Conservation (phyloP, 306 rosid genomes). For the Rosa rugosa region DNA sequence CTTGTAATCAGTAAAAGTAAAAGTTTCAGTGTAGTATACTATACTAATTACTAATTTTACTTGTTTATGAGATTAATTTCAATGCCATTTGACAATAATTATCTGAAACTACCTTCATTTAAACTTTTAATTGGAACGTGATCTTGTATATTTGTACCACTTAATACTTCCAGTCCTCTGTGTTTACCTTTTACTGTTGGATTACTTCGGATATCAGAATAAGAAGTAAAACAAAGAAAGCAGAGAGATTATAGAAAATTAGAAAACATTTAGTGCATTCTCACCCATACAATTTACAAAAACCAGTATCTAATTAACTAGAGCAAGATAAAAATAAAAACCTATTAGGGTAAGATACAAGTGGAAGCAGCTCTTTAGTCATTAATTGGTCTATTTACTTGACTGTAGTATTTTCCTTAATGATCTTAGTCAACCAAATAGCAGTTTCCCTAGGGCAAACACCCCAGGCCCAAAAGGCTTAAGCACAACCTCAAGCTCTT, state of each 20-base stretch:
- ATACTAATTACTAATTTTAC: background rate
- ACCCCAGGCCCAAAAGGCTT: conserved; percentile 90
- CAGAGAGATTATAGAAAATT: background rate
- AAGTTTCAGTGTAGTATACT: background rate
- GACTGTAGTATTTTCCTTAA: background rate
- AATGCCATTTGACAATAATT: background rate
- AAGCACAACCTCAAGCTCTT: conserved; percentile 85
- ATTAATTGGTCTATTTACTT: background rate
- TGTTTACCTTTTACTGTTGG: too few relatives aligned
- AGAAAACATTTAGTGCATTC: background rate
- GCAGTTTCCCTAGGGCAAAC: conserved; percentile 96
- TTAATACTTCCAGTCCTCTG: too few relatives aligned
- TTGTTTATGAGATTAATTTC: conserved; percentile 12
- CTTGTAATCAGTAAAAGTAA: background rate
- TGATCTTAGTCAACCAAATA: background rate
- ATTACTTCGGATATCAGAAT: background rate
- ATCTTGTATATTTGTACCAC: background rate
- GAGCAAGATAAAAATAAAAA: background rate
- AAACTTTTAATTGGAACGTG: background rate
- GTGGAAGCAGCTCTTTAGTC: background rate
- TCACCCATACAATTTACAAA: background rate
- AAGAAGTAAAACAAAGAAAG: background rate
- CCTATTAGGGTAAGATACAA: background rate
- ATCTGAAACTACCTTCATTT: background rate
- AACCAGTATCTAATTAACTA: background rate